Base-by-base conservation (phyloP, 257 asterid genomes). In the Pogostemon cablin region DNA sequence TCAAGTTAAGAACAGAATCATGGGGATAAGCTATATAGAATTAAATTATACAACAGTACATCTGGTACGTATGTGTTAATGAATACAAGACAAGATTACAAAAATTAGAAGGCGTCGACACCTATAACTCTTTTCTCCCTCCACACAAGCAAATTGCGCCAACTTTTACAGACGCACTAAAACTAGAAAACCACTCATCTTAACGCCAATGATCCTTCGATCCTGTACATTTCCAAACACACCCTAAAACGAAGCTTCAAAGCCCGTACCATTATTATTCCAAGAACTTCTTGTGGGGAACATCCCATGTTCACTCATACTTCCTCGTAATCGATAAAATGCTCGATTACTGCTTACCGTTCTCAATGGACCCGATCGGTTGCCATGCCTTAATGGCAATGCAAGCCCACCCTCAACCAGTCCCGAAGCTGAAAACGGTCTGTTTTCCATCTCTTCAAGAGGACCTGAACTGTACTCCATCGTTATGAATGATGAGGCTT, bases 391-490 rank as follows among this genome's bases (percentile, higher is more conserved):
- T 64, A 79, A 48, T 1, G 92, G 90, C 74, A 83, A 75, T 3
- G 84, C 79, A 2, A 71, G 70, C 47, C 80, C 83, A 39, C 82
- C 91, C 42, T 82, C 83, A 3, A 44, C 73, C 62, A 84, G 39
- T 43, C 86, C 81, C 40, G 93, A 86, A 54, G 79, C 82, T 9
- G 98, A 85, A 67, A 76, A 81, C 6, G 78, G 81, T 73, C 96
- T 76, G 85, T 87, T 86, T 69, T 84, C 96, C 65, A 90, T 49
- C 9, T 84, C 95, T 34, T 88, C 98, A 48, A 90, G 96, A 0
- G 92, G 90, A 5, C 93, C 96, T 0, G 97, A 93, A 75, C 96
- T 90, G 80, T 93, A 90, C 54, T 93, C 98, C 98, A 93, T 93
- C 0, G 98, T 93, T 52, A 93, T 84, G 80, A 93, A 89, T 6